These are phyloP conservation scores for Curvularia eragrostidis DNA, from an alignment of 2,329 filamentous ascomycete species.

Conservation along the genomic window DNA sequence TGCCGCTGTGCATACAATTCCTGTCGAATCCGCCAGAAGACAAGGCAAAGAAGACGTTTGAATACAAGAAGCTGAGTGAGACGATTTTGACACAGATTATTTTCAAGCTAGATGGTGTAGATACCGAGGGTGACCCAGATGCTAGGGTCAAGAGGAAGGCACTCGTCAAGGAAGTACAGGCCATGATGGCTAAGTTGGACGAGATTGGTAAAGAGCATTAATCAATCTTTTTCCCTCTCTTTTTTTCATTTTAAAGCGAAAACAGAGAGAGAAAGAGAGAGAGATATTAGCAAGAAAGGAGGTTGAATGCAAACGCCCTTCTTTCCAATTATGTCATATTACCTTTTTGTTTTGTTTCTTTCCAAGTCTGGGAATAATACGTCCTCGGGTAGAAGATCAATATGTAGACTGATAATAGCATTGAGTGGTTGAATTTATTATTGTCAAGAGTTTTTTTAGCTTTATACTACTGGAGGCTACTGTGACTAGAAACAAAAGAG, in stretches of 20 bases:
- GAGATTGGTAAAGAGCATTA: slow-evolving; percentile 39
- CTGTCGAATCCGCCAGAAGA: slow-evolving; percentile 65
- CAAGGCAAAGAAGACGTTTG: slow-evolving; percentile 71
- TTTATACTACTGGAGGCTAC: too few relatives aligned
- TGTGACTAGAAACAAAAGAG: too few relatives aligned
- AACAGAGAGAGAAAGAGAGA: neutral
- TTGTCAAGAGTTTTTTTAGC: too few relatives aligned
- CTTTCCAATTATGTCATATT: neutral
- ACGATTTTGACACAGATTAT: slow-evolving; percentile 77
- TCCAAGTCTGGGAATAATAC: too few relatives aligned
- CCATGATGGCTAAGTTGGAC: slow-evolving; percentile 70
- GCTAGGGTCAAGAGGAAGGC: slow-evolving; percentile 72
- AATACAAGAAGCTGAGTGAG: slow-evolving; percentile 77
- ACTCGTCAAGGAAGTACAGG: slow-evolving; percentile 74
- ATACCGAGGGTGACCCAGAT: slow-evolving; percentile 72
- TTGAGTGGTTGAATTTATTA: too few relatives aligned
- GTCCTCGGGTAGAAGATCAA: neutral
- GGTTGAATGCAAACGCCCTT: too few relatives aligned
- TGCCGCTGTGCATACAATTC: slow-evolving; percentile 71
- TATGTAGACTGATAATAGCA: neutral
- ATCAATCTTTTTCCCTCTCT: neutral
- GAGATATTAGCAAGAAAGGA: too few relatives aligned
- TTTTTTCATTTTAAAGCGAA: too few relatives aligned
- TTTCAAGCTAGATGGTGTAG: slow-evolving; percentile 77
- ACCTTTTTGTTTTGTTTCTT: too few relatives aligned